Conservation (phyloP, 2,329 filamentous ascomycete genomes). For the Penicillium brasilianum region DNA sequence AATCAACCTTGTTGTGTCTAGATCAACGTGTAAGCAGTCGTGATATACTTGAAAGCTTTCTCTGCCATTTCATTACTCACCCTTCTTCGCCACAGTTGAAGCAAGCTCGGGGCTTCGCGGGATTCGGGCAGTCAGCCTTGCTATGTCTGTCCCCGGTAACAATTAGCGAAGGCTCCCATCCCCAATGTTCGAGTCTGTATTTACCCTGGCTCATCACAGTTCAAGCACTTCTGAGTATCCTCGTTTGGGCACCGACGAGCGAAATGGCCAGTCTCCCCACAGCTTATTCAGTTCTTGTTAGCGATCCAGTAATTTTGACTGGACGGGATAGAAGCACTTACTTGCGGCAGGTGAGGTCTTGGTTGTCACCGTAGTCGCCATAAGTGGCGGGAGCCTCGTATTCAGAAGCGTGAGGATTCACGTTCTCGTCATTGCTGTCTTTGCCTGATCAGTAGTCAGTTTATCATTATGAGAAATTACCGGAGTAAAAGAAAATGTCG, state of each 20-base stretch:
- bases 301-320: neutral
- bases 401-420: neutral
- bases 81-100: conserved; percentile 24
- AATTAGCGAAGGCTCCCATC: conserved; percentile 5
- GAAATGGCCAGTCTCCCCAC: conserved; percentile 45
- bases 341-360: conserved; percentile 44
- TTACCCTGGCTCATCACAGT: conserved; percentile 52
- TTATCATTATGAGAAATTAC: neutral
- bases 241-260: conserved; percentile 50
- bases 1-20: conserved; percentile 42
- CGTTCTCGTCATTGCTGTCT: conserved; percentile 1
- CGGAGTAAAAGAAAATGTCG: neutral
- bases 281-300: conserved; percentile 34
- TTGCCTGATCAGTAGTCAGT: neutral
- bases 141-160: conserved; percentile 39
- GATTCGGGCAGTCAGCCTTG: conserved; percentile 52
- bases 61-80: conserved; percentile 9
- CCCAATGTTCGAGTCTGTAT: neutral
- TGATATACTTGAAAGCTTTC: neutral
- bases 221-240: conserved; percentile 45
- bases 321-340: conserved; percentile 28
- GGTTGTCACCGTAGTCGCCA: neutral
- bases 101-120: conserved; percentile 32
- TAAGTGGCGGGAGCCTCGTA: neutral
- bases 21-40: neutral